Conservation (phyloP, 2,329 filamentous ascomycete species). For the Trichoderma sp. region DNA sequence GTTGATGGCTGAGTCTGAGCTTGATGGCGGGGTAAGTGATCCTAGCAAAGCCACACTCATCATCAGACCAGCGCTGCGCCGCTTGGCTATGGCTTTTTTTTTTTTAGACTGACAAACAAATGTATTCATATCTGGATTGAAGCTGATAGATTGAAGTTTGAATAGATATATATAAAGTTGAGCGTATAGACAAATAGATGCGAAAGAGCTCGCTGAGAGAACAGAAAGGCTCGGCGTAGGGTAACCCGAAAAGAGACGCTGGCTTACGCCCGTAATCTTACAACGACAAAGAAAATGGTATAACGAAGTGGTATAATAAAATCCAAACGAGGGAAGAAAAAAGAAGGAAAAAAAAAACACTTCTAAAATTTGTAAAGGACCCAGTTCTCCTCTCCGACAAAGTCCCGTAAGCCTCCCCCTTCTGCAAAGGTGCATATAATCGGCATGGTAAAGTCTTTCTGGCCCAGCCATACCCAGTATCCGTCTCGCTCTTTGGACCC, state of each 20-base stretch:
- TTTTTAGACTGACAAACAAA: neutral
- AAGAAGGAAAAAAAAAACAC: neutral
- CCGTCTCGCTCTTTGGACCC: constrained; percentile 30
- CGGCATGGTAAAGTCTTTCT: constrained; percentile 30
- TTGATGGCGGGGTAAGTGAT: constrained; percentile 19
- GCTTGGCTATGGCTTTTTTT: neutral
- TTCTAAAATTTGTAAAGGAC: constrained; percentile 16
- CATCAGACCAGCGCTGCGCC: constrained; percentile 21
- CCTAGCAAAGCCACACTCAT: constrained; percentile 23
- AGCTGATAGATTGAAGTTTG: neutral
- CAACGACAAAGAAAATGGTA: constrained; percentile 1
- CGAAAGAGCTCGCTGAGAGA: neutral
- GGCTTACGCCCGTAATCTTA: neutral
- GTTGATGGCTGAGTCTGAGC: neutral
- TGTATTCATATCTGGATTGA: too few relatives aligned
- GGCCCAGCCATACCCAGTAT: constrained; percentile 38
- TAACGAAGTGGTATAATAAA: neutral
- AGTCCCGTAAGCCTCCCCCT: constrained; percentile 1
- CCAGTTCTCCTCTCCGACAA: constrained; percentile 24
- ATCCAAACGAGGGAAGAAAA: neutral
- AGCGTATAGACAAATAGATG: neutral
- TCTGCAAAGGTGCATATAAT: constrained; percentile 18
- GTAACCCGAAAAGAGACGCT: neutral
- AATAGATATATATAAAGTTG: neutral
- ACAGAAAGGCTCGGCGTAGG: neutral